Evolutionary conservation across 768 basidiomycete species (phyloP), one percentile per base, ranked within the genome.

Genomic region (Nevesoporus exiguus): DNA sequence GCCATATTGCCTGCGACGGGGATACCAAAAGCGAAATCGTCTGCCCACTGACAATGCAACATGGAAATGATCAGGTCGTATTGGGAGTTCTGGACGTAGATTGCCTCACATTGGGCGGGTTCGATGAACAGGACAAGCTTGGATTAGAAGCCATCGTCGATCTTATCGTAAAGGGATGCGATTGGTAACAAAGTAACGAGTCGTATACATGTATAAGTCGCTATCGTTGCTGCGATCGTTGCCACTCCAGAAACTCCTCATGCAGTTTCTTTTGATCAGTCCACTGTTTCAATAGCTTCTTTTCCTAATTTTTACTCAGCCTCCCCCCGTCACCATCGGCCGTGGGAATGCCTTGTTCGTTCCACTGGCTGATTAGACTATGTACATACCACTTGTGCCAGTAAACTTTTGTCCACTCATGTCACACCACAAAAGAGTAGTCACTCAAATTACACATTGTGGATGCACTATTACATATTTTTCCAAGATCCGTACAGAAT

Each of bases 1-100:
- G 95, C 0, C 96, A 98, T 66, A 96, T 97, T 57, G 91, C 93
- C 3, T 98, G 96, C 65, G 94, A 98, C 60, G 90, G 85, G 22
- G 84, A 86, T 49, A 96, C 95, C 2, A 86, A 86, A 64, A 91
- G 90, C 62, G 96, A 98, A 69, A 83, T 98, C 47, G 94, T 97
- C 24, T 74, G 88, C 47, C 95, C 95, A 7, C 76, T 98, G 15
- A 66, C 84, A 43, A 59, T 77, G 36, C 58, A 57, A 31, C 49
- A 52, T 22, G 65, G 69, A 47, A 70, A 69, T 37, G 70, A 61
- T n/a, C 64, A 66, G 27, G 61, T 66, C 30, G 70, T 74, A 21
- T 52, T 82, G 44, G 84, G 84, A n/a, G 83, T 87, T 19, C 72
- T 97, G 41, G 94, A 98, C n/a, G n/a, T 98, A 40, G 95, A 97